These are phyloP conservation scores for Dioscorea cayenensis DNA, from an alignment of 116 monocot genomes.

Conservation along the genomic window DNA sequence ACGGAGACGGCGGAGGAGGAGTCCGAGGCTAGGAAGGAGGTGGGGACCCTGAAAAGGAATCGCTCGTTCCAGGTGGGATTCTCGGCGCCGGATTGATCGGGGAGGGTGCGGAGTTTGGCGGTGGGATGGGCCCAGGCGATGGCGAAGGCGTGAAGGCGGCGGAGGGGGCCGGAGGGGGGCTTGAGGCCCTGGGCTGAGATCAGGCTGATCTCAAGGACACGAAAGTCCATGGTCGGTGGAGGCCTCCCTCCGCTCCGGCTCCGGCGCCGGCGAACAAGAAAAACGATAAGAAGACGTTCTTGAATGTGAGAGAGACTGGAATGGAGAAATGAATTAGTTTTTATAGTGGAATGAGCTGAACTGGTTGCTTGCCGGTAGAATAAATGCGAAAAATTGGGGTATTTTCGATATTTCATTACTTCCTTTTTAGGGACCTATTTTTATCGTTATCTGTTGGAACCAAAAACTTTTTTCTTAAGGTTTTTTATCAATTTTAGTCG, in stretches of 20 bases:
- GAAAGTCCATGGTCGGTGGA: not conserved
- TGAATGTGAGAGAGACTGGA: too few species aligned
- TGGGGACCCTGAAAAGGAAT: slow-evolving; percentile 54
- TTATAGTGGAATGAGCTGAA: too few species aligned
- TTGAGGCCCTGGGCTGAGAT: slow-evolving; percentile 78
- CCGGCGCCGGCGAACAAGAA: too few species aligned
- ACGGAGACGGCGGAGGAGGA: slow-evolving; percentile 61
- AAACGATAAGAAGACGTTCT: too few species aligned
- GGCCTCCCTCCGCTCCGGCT: not conserved
- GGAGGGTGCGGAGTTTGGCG: slow-evolving; percentile 55
- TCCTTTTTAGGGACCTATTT: too few species aligned
- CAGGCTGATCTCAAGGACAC: slow-evolving; percentile 56
- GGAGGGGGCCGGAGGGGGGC: slow-evolving; percentile 19
- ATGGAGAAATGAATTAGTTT: too few species aligned
- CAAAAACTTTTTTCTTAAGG: too few species aligned
- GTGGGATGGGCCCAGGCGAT: slow-evolving; percentile 63
- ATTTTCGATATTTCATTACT: too few species aligned
- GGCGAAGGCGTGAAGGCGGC: slow-evolving; percentile 44
- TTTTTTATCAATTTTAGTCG: too few species aligned
- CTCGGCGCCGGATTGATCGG: slow-evolving; percentile 42
- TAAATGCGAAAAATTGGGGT: too few species aligned
- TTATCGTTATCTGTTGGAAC: too few species aligned
- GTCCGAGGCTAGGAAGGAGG: slow-evolving; percentile 24
- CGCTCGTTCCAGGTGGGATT: slow-evolving; percentile 75
- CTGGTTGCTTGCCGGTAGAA: too few species aligned